These are phyloP conservation scores for Globisporangium barbulae DNA, from an alignment of 352 stramenopile species.

Conservation along the genomic window DNA sequence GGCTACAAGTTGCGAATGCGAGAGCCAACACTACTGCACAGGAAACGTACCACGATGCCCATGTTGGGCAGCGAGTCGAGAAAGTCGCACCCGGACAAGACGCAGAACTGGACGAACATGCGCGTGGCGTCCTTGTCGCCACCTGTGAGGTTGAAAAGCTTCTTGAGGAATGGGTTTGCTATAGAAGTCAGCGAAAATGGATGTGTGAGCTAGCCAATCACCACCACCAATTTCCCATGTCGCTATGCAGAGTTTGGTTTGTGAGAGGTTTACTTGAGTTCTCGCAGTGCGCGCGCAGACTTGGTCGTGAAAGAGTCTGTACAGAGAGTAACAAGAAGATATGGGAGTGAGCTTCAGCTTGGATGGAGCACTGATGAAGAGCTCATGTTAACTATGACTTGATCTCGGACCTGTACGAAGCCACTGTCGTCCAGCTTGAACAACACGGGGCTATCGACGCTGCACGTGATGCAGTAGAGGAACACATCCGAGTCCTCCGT, in stretches of 20 bases:
- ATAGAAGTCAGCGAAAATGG: neutral
- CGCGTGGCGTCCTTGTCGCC: constrained; percentile 55
- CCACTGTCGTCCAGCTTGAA: constrained; percentile 72
- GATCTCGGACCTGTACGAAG: constrained; percentile 36
- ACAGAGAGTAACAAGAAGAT: neutral
- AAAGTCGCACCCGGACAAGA: constrained; percentile 72
- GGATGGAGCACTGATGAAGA: neutral
- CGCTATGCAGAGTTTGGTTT: too few species aligned
- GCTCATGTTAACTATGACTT: neutral
- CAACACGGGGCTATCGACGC: constrained; percentile 49
- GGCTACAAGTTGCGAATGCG: neutral
- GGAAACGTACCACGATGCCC: constrained; percentile 53
- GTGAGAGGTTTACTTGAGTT: constrained; percentile 24
- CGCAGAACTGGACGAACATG: constrained; percentile 82
- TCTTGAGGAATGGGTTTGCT: constrained; percentile 59
- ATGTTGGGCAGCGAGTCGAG: constrained; percentile 76
- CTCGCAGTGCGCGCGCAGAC: constrained; percentile 46
- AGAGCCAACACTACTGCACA: neutral
- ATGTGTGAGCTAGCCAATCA: neutral
- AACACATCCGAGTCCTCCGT: constrained; percentile 82
- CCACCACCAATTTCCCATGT: neutral
- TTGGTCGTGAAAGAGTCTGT: constrained; percentile 50
- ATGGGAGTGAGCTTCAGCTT: neutral
- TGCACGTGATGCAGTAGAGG: constrained; percentile 63
- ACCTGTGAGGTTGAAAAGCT: constrained; percentile 55